These are phyloP conservation scores for Gamarada debralockiae DNA, from an alignment of 495 filamentous ascomycete species.

Conservation along the genomic window DNA sequence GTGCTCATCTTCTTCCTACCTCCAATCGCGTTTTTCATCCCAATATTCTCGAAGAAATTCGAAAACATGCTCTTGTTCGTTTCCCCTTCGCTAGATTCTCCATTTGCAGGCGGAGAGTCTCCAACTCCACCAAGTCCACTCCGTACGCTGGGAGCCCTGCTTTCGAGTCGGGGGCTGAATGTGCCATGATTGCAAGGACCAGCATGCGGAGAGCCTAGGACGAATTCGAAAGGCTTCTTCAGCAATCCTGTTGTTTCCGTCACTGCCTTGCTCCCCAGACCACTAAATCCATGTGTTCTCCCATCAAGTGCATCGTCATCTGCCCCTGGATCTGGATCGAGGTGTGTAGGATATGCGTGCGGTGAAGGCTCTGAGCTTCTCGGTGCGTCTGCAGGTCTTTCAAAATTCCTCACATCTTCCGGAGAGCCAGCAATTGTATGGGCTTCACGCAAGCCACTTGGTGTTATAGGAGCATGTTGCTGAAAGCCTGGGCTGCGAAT, in stretches of 20 bases:
- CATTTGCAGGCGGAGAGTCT: neutral
- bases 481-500: neutral
- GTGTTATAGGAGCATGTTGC: slow-evolving; percentile 13
- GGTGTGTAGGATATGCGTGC: slow-evolving; percentile 13
- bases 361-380: slow-evolving; percentile 21
- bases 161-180: slow-evolving; percentile 66
- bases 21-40: slow-evolving; percentile 13
- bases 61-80: slow-evolving; percentile 14
- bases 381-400: neutral
- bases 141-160: slow-evolving; percentile 40
- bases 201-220: slow-evolving; percentile 35
- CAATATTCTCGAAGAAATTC: slow-evolving; percentile 10
- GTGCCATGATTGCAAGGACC: slow-evolving; percentile 70
- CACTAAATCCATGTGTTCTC: neutral
- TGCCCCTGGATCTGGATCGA: slow-evolving; percentile 10
- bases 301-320: slow-evolving; percentile 4
- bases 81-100: neutral
- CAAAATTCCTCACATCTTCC: neutral
- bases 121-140: slow-evolving; percentile 28
- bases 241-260: slow-evolving; percentile 44
- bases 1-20: slow-evolving; percentile 55
- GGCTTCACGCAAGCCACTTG: slow-evolving; percentile 14
- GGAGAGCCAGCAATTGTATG: slow-evolving; percentile 9
- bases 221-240: slow-evolving; percentile 24
- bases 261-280: slow-evolving; percentile 4